Base-by-base conservation (phyloP, 352 stramenopile genomes). In the Globisporangium spiculum region DNA sequence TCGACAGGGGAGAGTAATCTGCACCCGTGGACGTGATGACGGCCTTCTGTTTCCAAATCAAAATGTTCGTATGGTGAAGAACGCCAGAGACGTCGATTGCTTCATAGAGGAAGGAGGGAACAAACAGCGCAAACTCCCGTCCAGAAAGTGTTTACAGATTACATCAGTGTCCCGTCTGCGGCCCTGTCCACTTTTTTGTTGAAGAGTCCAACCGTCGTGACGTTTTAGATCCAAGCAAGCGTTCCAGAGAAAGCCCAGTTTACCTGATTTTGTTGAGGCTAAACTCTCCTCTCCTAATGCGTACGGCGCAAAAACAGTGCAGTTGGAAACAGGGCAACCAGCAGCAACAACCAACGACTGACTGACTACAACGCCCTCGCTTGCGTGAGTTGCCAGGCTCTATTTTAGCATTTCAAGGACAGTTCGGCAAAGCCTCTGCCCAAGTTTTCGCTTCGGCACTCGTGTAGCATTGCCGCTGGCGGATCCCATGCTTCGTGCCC, bases 171-270 rank as follows among this genome's bases (percentile, higher is more conserved):
- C 34, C 7, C 52, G 14, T 64, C 27, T 30, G 14, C 24, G 9
- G n/a, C 12, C 3, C 36, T 66, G 60, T 66, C 60, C 60, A 66
- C 44, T 58, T 66, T 65, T 66, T 24, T 2, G 26, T 5, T 38
- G 16, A 24, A 24, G 46, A 58, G 60, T 66, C 60, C 46, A 66
- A 66, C 60, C 20, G 24, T 22, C 26, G 60, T 59, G 60, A 66
- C 60, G 60, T 66, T 54, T 22, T 5, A 22, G 12, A 44, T 7
- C 30, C 14, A 3, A 48, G 14, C 14, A 50, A 50, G 16, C 41
- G 41, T 50, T 50, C 2, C 16, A 50, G 5, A 50, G 41, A 50
- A 50, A 50, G n/a, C 14, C 41, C 16, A 8, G 16, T n/a, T 6
- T 6, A 50, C 8, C 16, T n/a, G 14, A n/a, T 50, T 50, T 50